Evolutionary conservation across 352 stramenopile species (phyloP).

Genomic region (Peronospora farinosa): DNA sequence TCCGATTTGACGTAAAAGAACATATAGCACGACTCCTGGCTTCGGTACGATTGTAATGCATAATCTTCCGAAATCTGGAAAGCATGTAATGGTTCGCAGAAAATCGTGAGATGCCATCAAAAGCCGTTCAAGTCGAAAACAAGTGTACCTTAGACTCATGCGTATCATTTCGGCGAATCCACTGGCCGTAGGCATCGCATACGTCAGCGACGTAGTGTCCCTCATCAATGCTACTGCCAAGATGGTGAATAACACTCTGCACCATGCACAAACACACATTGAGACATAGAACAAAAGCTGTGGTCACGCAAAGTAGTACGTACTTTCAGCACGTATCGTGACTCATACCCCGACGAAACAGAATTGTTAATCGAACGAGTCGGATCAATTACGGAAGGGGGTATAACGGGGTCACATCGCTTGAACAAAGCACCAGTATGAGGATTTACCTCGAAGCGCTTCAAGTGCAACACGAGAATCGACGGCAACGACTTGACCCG

Average conservation of each 20-base stretch:
- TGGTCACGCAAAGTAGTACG: constrained; percentile 1
- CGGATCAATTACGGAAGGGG: constrained; percentile 41
- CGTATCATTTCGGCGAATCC: constrained; percentile 78
- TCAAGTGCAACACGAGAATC: constrained; percentile 76
- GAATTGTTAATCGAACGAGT: constrained; percentile 34
- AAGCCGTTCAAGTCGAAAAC: background rate
- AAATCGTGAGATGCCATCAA: background rate
- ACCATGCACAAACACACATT: constrained; percentile 15
- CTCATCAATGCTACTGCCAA: constrained; percentile 72
- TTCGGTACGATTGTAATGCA: constrained; percentile 59
- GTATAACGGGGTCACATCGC: constrained; percentile 68
- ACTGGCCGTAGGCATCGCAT: constrained; percentile 40
- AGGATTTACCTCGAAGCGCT: constrained; percentile 80
- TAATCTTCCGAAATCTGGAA: constrained; percentile 72
- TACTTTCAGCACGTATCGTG: constrained; percentile 50
- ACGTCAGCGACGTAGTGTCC: constrained; percentile 83
- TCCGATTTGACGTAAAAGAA: constrained; percentile 73
- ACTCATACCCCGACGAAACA: constrained; percentile 17
- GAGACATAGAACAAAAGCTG: constrained; percentile 4
- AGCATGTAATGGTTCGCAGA: background rate
- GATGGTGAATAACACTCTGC: constrained; percentile 78
- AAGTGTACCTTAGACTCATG: constrained; percentile 60
- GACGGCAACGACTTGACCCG: constrained; percentile 60
- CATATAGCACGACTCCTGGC: constrained; percentile 85
- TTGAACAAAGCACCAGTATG: constrained; percentile 65